These are phyloP conservation scores for Infundibulicybe gibba DNA, from an alignment of 768 basidiomycete species.

Conservation along the genomic window DNA sequence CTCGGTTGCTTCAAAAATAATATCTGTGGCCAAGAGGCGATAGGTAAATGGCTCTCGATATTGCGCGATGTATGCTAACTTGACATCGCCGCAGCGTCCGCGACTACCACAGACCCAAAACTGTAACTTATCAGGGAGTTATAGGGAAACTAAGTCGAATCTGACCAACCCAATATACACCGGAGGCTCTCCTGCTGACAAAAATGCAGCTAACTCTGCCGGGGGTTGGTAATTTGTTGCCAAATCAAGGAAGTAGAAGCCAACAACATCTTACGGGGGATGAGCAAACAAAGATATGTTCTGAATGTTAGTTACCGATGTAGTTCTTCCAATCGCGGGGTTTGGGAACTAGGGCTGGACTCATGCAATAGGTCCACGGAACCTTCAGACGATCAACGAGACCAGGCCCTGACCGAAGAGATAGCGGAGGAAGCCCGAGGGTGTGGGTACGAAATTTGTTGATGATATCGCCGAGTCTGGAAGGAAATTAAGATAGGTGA, in stretches of 20 bases:
- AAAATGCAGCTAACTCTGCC: constrained; percentile 41
- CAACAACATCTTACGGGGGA: constrained; percentile 45
- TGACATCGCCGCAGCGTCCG: constrained; percentile 49
- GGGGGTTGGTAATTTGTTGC: constrained; percentile 44
- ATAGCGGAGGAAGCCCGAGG: constrained; percentile 45
- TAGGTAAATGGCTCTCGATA: neutral
- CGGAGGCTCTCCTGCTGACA: constrained; percentile 46
- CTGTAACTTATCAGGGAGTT: constrained; percentile 17
- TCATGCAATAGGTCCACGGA: constrained; percentile 66
- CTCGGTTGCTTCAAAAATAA: constrained; percentile 54
- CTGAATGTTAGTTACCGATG: constrained; percentile 36
- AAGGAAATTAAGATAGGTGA: neutral
- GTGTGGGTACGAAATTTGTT: constrained; percentile 50
- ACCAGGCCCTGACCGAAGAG: constrained; percentile 44
- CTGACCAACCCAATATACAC: constrained; percentile 52
- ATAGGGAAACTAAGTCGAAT: no score
- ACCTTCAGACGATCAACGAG: constrained; percentile 49
- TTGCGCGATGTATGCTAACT: constrained; percentile 23
- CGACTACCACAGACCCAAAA: constrained; percentile 60
- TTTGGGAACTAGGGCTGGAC: constrained; percentile 52
- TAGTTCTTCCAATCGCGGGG: constrained; percentile 61
- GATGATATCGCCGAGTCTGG: constrained; percentile 55
- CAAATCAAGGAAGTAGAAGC: constrained; percentile 61
- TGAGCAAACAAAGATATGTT: neutral
- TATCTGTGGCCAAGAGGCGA: constrained; percentile 27